Percentiles rank a stretch among this genome's conserved stretches.
phyloP scores from a whole-genome alignment of 192 early-diverging fungal species.

The Chytriomyces sp. region DNA sequence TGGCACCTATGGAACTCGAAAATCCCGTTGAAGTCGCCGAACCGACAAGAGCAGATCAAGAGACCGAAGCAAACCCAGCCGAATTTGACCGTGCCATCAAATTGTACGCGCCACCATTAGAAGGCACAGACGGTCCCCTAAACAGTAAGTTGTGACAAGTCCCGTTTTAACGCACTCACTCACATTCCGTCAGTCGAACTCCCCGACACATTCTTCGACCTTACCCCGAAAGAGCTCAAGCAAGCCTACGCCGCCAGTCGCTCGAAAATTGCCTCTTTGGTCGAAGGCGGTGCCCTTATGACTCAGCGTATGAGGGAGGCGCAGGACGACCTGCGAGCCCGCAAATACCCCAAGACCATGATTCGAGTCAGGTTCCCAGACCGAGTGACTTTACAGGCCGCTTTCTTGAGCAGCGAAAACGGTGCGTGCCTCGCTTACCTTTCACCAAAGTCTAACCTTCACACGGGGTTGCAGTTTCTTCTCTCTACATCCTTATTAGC shows the following conservation, averaged over 20 bases:
- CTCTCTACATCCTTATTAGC: conserved; percentile 20
- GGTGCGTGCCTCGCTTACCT: conserved; percentile 37
- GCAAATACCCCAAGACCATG: conserved; percentile 73
- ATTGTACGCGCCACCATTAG: conserved; percentile 57
- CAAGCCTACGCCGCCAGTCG: conserved; percentile 52
- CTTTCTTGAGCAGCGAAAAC: conserved; percentile 69
- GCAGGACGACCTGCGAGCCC: conserved; percentile 60
- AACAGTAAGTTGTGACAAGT: not conserved
- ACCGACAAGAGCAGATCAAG: too few species aligned
- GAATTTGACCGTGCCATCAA: conserved; percentile 22
- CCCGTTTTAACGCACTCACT: not conserved
- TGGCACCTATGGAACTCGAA: not conserved
- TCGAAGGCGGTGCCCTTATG: conserved; percentile 74
- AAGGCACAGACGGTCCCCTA: conserved; percentile 21
- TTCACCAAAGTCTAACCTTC: not conserved
- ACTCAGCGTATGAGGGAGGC: conserved; percentile 76
- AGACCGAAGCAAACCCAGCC: too few species aligned
- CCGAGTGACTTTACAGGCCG: conserved; percentile 69
- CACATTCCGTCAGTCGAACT: conserved; percentile 60
- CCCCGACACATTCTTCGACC: conserved; percentile 86
- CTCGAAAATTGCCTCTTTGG: conserved; percentile 44
- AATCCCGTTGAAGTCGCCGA: not conserved
- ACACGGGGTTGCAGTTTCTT: not conserved
- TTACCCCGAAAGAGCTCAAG: conserved; percentile 70
- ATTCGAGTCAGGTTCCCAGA: conserved; percentile 89